Conservation (phyloP, 305 asterid species). For the Withania somnifera region DNA sequence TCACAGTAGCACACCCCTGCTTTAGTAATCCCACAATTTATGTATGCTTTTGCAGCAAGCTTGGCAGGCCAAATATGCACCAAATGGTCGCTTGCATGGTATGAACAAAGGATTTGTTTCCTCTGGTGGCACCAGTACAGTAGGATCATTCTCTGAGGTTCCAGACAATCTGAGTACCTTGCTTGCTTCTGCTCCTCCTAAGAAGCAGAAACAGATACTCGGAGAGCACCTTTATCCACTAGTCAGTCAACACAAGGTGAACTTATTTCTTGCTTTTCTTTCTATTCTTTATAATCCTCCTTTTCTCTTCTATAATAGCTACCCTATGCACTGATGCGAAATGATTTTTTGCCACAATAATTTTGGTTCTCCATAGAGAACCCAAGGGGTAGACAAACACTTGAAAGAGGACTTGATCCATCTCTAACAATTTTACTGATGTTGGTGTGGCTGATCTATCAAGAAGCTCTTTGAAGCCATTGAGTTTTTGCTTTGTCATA, state of each 20-base stretch:
- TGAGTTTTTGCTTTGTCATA: neutral
- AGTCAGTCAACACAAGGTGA: constrained; percentile 53
- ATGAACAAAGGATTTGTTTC: constrained; percentile 17
- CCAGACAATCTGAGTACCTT: constrained; percentile 48
- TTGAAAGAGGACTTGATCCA: neutral
- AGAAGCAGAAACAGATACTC: constrained; percentile 62
- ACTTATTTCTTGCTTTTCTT: neutral
- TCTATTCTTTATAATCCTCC: neutral
- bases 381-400: neutral
- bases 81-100: constrained; percentile 12
- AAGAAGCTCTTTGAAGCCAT: neutral
- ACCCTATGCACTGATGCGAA: neutral
- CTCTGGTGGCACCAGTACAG: constrained; percentile 16
- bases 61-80: constrained; percentile 16
- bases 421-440: neutral
- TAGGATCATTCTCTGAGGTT: constrained; percentile 35
- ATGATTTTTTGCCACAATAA: neutral
- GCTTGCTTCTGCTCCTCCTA: constrained; percentile 62
- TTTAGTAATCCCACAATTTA: neutral
- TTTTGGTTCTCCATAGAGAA: neutral
- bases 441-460: neutral
- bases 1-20: neutral
- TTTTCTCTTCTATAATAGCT: neutral
- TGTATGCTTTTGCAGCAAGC: constrained; percentile 3
- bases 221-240: constrained; percentile 81